These are phyloP conservation scores for Isatis tinctoria DNA, from an alignment of 345 rosid genomes.

Conservation along the genomic window DNA sequence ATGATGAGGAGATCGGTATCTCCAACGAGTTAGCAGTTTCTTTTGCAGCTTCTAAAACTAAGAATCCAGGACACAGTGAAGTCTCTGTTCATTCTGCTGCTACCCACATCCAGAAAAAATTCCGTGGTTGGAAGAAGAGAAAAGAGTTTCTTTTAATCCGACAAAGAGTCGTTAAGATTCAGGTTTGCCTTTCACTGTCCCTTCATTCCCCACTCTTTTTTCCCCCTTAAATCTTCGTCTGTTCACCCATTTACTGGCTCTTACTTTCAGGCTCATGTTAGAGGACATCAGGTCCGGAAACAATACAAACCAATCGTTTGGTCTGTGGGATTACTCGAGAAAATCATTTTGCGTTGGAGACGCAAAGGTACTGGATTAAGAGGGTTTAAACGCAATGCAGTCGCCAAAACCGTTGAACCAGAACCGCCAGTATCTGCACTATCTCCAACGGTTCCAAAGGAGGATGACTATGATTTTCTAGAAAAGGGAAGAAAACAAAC, in stretches of 20 bases:
- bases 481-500: conserved; percentile 89
- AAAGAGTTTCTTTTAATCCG: conserved; percentile 78
- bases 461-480: conserved; percentile 86
- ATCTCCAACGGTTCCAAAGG: conserved; percentile 23
- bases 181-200: conserved; percentile 41
- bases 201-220: neutral
- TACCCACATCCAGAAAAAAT: conserved; percentile 77
- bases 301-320: conserved; percentile 63
- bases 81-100: conserved; percentile 71
- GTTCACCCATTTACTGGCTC: neutral
- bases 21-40: conserved; percentile 57
- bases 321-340: conserved; percentile 92
- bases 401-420: conserved; percentile 36
- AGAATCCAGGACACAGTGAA: conserved; percentile 38
- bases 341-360: conserved; percentile 89
- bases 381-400: conserved; percentile 58
- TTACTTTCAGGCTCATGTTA: conserved; percentile 67
- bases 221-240: neutral
- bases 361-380: conserved; percentile 88
- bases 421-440: conserved; percentile 25
- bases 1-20: conserved; percentile 36
- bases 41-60: conserved; percentile 43
- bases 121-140: conserved; percentile 84
- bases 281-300: conserved; percentile 91
- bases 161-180: conserved; percentile 82